Base-by-base conservation (phyloP, 306 rosid genomes). In the Castanea mollissima region DNA sequence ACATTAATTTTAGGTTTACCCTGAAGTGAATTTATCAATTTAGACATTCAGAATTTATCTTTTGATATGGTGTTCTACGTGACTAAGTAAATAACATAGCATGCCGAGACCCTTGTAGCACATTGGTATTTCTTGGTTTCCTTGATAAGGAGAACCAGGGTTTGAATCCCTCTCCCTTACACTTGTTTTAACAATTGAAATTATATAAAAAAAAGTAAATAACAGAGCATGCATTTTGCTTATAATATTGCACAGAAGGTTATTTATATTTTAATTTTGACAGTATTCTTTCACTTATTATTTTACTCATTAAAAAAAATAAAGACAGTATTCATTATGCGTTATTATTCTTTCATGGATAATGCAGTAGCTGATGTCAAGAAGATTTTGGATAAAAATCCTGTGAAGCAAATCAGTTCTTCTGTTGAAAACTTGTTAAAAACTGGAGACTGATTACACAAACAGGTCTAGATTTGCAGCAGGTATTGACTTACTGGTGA, bases 401-500 rank as follows among this genome's bases (percentile, higher is more conserved):
- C 88, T 58, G 0, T 90, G 9, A 90, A 29, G 71, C 78, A 68
- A 55, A 23, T 95, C 78, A 74, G 97, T 80, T 25, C 49, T 23
- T 78, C 92, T 55, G 62, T 95, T 83, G 99, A 91, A 80, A 91
- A 81, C 82, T 76, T 95, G 97, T 84, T 95, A 85, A 92, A 86
- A 87, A 87, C 91, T 60, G 98, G 99, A 91, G 92, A 75, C 79
- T 91, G 56, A 74, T 65, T 54, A 86, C 98, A 14, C 79, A 83
- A 59, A 79, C 90, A 0, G 94, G 97, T 75, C 89, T 95, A 54
- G 98, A 95, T 89, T 83, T 95, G 86, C 97, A 89, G 88, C 98
- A 95, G 99, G 99, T 95, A 90, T 70, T 81, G 82, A 41, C 83
- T 79, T 81, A 32, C 68, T 69, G 35, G 62, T 77, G 59, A 21